Base-by-base conservation (phyloP, 139 green algal species). In the Coccomyxa sp. region DNA sequence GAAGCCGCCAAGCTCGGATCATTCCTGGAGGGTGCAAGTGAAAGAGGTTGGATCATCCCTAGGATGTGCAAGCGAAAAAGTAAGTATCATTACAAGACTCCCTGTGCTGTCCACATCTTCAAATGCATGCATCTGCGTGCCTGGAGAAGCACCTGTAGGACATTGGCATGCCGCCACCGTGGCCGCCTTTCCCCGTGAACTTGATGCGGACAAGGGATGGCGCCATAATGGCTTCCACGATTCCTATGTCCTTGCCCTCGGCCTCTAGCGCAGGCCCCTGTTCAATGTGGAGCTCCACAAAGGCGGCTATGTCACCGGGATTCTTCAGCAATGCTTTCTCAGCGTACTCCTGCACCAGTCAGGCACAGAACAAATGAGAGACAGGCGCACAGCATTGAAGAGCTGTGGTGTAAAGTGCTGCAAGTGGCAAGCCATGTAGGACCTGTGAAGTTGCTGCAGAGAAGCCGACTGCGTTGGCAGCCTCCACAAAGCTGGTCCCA, bases 211-310 rank as follows among this genome's bases (percentile, higher is more conserved):
- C 80, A 4, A 92, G 88, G 13, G 96, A 92, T 21, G 96, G 96
- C 0, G 95, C 96, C 1, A 96, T 95, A 79, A 99, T 98, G 67
- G 94, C 95, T 0, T 94, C 96, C 31, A 99, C 96, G 0, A 98
- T 83, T 3, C 96, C 96, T 59, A 99, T 95, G 71, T 95, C 84
- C 31, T 92, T 25, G 0, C 86, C 88, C 84, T 94, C 87, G 1
- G 76, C 60, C 90, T 98, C 96, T 66, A 98, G 87, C 32, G 90
- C 15, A 11, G 95, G 95, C 0, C 94, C 96, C 89, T 99, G 96
- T 88, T 99, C 96, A 28, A 99, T 99, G 89, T 99, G 96, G 59
- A 99, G 94, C 90, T 99, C 96, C 80, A 99, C 92, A 91, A 99
- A 99, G 58, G 92, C 81, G 27, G 87, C 86, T 13, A 94, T 76